A percentile compares a stretch with the other conserved stretches of the same genome.
Conservation (phyloP, 192 early-diverging fungal genomes). For the Coemansia sp. region DNA sequence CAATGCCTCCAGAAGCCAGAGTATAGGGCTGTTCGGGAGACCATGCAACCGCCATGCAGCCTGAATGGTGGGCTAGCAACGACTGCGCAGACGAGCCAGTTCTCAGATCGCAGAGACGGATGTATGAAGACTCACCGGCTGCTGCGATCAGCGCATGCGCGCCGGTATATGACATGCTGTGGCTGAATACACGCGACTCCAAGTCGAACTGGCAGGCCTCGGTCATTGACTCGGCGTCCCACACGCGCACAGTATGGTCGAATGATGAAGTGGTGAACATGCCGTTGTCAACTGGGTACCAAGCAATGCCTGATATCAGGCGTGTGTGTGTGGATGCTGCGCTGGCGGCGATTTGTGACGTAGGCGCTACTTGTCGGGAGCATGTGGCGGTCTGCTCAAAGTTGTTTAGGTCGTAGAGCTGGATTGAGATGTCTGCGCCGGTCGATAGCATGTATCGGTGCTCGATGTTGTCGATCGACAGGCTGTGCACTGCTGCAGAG, state of each 20-base stretch:
- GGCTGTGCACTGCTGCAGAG: slow-evolving; percentile 37
- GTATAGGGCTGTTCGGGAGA: slow-evolving; percentile 72
- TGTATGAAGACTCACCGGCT: slow-evolving; percentile 65
- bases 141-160: slow-evolving; percentile 79
- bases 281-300: slow-evolving; percentile 87
- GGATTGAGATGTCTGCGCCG: slow-evolving; percentile 48
- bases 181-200: slow-evolving; percentile 68
- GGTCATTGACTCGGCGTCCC: slow-evolving; percentile 79
- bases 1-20: slow-evolving; percentile 78
- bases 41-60: slow-evolving; percentile 70
- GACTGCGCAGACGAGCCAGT: slow-evolving; percentile 44
- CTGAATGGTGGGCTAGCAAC: slow-evolving; percentile 63
- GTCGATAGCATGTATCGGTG: slow-evolving; percentile 41
- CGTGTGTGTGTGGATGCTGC: slow-evolving; percentile 63
- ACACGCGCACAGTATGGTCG: slow-evolving; percentile 77
- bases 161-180: slow-evolving; percentile 78
- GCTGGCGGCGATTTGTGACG: slow-evolving; percentile 14
- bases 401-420: slow-evolving; percentile 50
- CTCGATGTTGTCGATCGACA: slow-evolving; percentile 38
- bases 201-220: slow-evolving; percentile 73
- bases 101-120: slow-evolving; percentile 80
- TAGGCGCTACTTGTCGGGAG: slow-evolving; percentile 23
- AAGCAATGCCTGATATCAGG: slow-evolving; percentile 70
- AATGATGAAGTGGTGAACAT: slow-evolving; percentile 82
- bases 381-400: neutral